Conservation (phyloP, 1,284 basidiomycete species). For the Ganoderma lingzhi region DNA sequence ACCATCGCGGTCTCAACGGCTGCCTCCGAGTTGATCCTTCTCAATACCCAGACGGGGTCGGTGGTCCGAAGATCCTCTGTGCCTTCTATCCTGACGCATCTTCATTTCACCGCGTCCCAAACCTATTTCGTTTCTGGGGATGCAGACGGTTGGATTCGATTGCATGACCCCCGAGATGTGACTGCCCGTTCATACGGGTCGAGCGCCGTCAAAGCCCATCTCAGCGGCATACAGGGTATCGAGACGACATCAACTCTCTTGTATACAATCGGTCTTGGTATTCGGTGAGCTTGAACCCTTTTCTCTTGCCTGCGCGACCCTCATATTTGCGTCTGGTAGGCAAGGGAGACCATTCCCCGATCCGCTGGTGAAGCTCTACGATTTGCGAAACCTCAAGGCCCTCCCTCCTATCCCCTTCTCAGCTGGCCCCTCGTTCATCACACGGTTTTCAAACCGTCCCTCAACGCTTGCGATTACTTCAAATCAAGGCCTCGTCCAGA, state of each 20-base stretch:
- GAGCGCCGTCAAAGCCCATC: slow-evolving; percentile 76
- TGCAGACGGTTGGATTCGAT: slow-evolving; percentile 84
- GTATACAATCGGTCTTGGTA: slow-evolving; percentile 87
- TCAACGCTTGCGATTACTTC: slow-evolving; percentile 86
- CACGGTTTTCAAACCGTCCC: slow-evolving; percentile 82
- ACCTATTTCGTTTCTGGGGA: slow-evolving; percentile 79
- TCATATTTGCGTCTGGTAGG: slow-evolving; percentile 49
- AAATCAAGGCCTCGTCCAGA: slow-evolving; percentile 88
- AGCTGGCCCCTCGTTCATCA: slow-evolving; percentile 88
- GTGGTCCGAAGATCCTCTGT: slow-evolving; percentile 66
- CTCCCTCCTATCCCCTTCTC: slow-evolving; percentile 89
- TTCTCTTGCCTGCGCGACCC: slow-evolving; percentile 6
- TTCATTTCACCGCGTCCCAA: slow-evolving; percentile 62
- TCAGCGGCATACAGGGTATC: slow-evolving; percentile 84
- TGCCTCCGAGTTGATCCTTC: slow-evolving; percentile 69
- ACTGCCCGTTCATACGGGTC: slow-evolving; percentile 51
- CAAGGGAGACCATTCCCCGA: slow-evolving; percentile 91
- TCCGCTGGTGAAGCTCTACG: slow-evolving; percentile 93
- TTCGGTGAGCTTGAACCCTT: slow-evolving; percentile 61
- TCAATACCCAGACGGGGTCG: slow-evolving; percentile 81
- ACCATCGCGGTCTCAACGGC: slow-evolving; percentile 72
- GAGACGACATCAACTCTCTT: slow-evolving; percentile 81
- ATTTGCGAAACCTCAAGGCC: slow-evolving; percentile 84
- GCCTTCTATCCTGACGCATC: slow-evolving; percentile 67
- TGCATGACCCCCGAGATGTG: slow-evolving; percentile 83